Base-by-base conservation (phyloP, 805 yeast genomes). In the Metahyphopichia silvanorum region DNA sequence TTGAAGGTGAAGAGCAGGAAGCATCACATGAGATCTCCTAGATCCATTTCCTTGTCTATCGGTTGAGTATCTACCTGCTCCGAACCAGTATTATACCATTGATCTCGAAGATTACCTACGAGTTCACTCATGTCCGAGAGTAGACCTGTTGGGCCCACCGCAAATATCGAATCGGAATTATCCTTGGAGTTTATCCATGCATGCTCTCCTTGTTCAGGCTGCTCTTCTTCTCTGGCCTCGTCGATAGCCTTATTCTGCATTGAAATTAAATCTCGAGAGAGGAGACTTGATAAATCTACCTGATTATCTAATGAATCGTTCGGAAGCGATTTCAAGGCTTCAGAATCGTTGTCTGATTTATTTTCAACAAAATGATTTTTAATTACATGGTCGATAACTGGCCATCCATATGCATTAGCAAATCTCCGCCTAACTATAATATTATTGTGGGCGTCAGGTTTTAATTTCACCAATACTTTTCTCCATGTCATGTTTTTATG, bases 401-500 rank as follows among this genome's bases (percentile, higher is more conserved):
- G 86, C 93, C 96, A 87, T 2, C 98, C 98, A 59, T 82, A 89
- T 0, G 96, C 93, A 59, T 91, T 91, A 5, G 94, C 82, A 65
- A 86, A 93, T 40, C 86, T 63, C 44, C 98, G 70, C 41, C 98
- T 67, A 1, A 91, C 98, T 17, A 86, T 71, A 18, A 93, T 88
- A 49, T 88, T 91, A 49, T 91, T 91, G 52, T 91, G 98, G 0
- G 98, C 96, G 55, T 91, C 98, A 0, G 97, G 96, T 42, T 79
- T 75, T 42, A 93, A 61, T 26, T 78, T 78, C 1, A 89, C 96
- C 17, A 93, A 60, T 3, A 93, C 96, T 57, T 91, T 91, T 27
- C 97, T 66, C 98, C 98, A 91, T 11, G 76, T 57, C 82, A 87
- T 75, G 8, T 75, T 78, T 36, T 75, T 69, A 51, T 91, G 98